Conservation (phyloP, 345 rosid genomes). For the Boechera retrofracta region DNA sequence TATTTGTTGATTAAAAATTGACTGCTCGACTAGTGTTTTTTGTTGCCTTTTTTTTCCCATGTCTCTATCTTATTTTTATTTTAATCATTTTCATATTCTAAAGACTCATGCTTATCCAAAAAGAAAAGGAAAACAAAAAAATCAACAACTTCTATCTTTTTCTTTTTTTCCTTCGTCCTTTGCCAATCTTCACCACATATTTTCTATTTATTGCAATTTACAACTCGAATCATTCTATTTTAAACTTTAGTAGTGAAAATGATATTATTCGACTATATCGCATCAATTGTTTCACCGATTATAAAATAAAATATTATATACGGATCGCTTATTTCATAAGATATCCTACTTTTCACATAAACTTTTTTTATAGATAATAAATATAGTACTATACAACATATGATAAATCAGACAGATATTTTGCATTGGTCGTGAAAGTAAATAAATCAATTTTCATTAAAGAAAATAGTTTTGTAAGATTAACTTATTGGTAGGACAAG, state of each 20-base stretch:
- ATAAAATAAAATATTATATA: not conserved
- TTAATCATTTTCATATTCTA: constrained; percentile 34
- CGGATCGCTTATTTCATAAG: not conserved
- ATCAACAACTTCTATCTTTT: constrained; percentile 25
- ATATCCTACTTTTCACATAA: constrained; percentile 20
- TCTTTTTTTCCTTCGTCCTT: constrained; percentile 25
- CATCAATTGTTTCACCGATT: constrained; percentile 7
- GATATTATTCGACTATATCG: constrained; percentile 18
- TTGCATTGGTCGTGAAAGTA: constrained; percentile 17
- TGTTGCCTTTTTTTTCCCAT: constrained; percentile 2
- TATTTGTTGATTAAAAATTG: constrained; percentile 6
- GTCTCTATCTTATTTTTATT: constrained; percentile 21
- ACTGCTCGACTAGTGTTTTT: constrained; percentile 26
- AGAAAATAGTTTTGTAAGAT: not conserved
- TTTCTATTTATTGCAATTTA: constrained; percentile 15
- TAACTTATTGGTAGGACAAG: constrained; percentile 22
- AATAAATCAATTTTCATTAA: not conserved
- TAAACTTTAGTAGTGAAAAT: constrained; percentile 35
- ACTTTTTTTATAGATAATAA: constrained; percentile 12
- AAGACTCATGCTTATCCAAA: constrained; percentile 41
- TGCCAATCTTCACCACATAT: constrained; percentile 35
- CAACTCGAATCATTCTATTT: constrained; percentile 37
- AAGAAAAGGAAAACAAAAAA: constrained; percentile 16
- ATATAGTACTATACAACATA: not conserved
- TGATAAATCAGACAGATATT: not conserved